phyloP scores from a whole-genome alignment of 352 stramenopile species.

The Phytopythium boreale region DNA sequence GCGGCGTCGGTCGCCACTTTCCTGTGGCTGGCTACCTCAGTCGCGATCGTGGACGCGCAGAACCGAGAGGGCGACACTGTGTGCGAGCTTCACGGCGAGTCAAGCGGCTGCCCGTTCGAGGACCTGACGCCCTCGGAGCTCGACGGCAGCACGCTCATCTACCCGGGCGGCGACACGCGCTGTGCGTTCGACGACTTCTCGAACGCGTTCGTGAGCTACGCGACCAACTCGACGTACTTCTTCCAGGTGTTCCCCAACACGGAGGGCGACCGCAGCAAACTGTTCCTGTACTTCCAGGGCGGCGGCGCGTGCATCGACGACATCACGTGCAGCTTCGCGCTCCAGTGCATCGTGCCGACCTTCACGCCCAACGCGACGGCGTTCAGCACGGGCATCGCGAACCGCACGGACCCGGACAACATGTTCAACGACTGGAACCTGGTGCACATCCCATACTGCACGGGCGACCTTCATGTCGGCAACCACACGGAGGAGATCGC shows the following conservation, averaged over 20 bases:
- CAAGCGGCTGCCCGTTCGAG: slow-evolving; percentile 20
- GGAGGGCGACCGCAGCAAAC: slow-evolving; percentile 29
- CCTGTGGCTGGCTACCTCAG: neutral
- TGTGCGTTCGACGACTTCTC: slow-evolving; percentile 31
- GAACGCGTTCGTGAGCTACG: slow-evolving; percentile 9
- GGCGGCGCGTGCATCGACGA: slow-evolving; percentile 32
- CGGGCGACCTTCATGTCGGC: slow-evolving; percentile 42
- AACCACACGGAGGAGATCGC: slow-evolving; percentile 9
- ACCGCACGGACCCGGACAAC: slow-evolving; percentile 34
- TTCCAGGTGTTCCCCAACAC: slow-evolving; percentile 45
- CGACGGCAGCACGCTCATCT: slow-evolving; percentile 35
- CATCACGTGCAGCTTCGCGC: slow-evolving; percentile 34
- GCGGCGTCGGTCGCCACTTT: neutral
- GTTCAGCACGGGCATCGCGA: slow-evolving; percentile 29
- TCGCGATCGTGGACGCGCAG: neutral
- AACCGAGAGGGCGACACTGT: neutral
- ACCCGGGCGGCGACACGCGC: slow-evolving; percentile 23
- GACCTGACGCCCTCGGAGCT: slow-evolving; percentile 24
- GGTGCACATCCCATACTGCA: slow-evolving; percentile 48
- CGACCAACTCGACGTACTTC: slow-evolving; percentile 29
- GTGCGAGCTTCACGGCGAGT: neutral
- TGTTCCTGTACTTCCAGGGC: slow-evolving; percentile 40
- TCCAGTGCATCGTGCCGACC: slow-evolving; percentile 33
- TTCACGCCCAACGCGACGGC: slow-evolving; percentile 27
- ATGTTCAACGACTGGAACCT: slow-evolving; percentile 49